Conservation (phyloP, 75 land plant genomes). For the Picea glauca region DNA sequence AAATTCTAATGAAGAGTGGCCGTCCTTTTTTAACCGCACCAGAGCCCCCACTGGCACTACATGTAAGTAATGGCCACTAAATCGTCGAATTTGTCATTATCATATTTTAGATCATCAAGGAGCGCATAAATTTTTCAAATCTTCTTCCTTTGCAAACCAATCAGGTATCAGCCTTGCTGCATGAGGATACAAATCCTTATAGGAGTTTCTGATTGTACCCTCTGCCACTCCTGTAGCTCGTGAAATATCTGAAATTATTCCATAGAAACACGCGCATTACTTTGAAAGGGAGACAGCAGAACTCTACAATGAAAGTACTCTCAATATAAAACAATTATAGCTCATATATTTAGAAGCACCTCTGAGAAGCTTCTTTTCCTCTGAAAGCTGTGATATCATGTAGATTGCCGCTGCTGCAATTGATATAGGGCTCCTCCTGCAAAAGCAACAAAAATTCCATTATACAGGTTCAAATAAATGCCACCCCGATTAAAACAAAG, state of each 20-base stretch:
- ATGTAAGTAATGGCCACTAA: not conserved
- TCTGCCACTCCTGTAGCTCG: conserved; percentile 87
- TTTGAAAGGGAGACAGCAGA: too few species aligned
- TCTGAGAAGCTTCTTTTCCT: conserved; percentile 66
- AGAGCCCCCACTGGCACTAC: not conserved
- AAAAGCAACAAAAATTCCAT: not conserved
- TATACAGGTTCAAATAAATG: too few species aligned
- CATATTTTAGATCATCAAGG: conserved; percentile 19
- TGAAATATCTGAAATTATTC: conserved; percentile 56
- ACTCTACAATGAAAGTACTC: too few species aligned
- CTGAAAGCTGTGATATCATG: conserved; percentile 75
- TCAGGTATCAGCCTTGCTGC: conserved; percentile 58
- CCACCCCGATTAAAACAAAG: too few species aligned
- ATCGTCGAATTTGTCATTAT: not conserved
- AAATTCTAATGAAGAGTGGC: not conserved
- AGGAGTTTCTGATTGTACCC: conserved; percentile 76
- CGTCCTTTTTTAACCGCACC: not conserved
- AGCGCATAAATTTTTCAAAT: conserved; percentile 59
- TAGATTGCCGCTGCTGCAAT: conserved; percentile 84
- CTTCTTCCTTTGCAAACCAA: conserved; percentile 70
- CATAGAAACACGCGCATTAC: too few species aligned
- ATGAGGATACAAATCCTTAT: conserved; percentile 71
- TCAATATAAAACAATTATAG: too few species aligned
- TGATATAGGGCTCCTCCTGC: conserved; percentile 87
- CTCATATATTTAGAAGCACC: conserved; percentile 22